Evolutionary conservation across 148 eudicot genomes (phyloP).

Genomic region (Rhododendron simsii): DNA sequence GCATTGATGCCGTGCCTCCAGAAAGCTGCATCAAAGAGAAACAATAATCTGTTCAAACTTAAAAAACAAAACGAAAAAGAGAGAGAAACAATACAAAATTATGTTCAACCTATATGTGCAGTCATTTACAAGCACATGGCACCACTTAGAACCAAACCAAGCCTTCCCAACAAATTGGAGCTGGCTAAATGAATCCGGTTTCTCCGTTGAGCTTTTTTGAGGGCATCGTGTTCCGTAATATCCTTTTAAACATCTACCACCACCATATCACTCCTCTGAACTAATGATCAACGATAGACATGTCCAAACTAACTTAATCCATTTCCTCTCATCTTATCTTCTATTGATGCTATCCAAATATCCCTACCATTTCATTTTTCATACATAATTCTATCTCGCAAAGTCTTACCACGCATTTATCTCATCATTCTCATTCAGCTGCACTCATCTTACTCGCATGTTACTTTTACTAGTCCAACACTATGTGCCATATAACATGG

Average conservation of each 20-base stretch:
- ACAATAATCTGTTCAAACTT: not conserved
- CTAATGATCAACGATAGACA: not conserved
- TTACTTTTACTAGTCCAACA: not conserved
- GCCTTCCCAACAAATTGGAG: not conserved
- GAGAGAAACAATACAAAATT: not conserved
- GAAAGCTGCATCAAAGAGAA: conserved; percentile 56
- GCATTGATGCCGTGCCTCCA: conserved; percentile 98
- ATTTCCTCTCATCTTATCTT: not conserved
- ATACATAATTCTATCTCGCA: not conserved
- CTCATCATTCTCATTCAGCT: not conserved
- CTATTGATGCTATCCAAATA: not conserved
- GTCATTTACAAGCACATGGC: not conserved
- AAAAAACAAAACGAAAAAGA: not conserved
- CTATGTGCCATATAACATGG: not conserved
- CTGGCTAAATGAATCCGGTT: not conserved
- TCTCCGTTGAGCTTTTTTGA: not conserved
- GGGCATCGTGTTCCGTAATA: not conserved
- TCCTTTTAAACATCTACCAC: not conserved
- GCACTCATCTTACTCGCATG: not conserved
- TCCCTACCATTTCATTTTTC: not conserved
- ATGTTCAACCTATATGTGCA: not conserved
- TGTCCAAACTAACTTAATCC: not conserved
- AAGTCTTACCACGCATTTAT: not conserved
- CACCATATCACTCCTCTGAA: not conserved
- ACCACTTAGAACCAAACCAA: not conserved